These are phyloP conservation scores for Backusella circina DNA, from an alignment of 192 early-diverging fungal genomes.

Conservation along the genomic window DNA sequence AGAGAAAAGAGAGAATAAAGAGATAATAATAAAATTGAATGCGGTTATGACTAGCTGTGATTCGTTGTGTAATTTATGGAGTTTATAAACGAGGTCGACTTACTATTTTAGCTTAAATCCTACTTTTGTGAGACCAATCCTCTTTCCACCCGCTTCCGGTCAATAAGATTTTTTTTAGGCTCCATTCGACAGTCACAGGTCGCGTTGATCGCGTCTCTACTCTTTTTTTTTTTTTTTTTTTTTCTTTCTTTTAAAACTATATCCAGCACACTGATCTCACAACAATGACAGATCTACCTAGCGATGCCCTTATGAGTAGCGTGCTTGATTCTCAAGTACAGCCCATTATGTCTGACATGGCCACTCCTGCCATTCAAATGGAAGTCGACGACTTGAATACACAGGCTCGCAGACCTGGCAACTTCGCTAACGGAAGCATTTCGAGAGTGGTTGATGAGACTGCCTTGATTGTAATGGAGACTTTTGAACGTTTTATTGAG, in stretches of 20 bases:
- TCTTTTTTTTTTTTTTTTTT: neutral
- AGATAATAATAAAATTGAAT: neutral
- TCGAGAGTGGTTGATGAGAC: conserved; percentile 63
- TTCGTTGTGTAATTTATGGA: conserved; percentile 1
- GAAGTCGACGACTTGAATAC: conserved; percentile 15
- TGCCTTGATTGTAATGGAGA: conserved; percentile 59
- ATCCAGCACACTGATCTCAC: neutral
- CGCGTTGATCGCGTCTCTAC: neutral
- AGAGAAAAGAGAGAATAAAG: neutral
- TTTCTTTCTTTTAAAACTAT: neutral
- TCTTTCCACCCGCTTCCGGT: neutral
- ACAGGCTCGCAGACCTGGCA: conserved; percentile 10
- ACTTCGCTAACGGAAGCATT: conserved; percentile 35
- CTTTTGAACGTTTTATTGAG: conserved; percentile 71
- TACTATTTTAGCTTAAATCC: neutral
- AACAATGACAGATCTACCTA: conserved; percentile 18
- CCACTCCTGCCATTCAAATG: conserved; percentile 20
- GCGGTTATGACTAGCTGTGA: neutral
- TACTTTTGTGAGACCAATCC: neutral
- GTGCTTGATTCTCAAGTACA: conserved; percentile 23
- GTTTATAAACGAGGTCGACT: neutral
- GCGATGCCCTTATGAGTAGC: conserved; percentile 7
- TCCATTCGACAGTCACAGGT: neutral
- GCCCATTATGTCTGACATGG: neutral
- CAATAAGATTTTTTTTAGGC: neutral